phyloP scores from a whole-genome alignment of 2,329 filamentous ascomycete genomes.

The Aspergillus texensis region DNA sequence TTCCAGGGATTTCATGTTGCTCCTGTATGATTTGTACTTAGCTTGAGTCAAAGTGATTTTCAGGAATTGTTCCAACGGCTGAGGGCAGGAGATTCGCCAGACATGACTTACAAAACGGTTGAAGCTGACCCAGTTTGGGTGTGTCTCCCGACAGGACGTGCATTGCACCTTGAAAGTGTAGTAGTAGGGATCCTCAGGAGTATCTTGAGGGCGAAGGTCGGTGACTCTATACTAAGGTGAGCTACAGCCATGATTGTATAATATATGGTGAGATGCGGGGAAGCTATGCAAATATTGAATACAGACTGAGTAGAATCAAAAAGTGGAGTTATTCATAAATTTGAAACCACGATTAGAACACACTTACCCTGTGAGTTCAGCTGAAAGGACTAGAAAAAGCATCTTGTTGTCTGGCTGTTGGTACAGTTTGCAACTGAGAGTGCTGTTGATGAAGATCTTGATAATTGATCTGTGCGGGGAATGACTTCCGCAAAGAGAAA shows the following conservation, averaged over 20 bases:
- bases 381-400: slow-evolving; percentile 43
- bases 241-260: neutral
- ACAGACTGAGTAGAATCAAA: neutral
- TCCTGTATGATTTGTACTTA: slow-evolving; percentile 60
- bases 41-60: neutral
- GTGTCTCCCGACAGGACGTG: slow-evolving; percentile 91
- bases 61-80: neutral
- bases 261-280: slow-evolving; percentile 19
- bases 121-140: slow-evolving; percentile 82
- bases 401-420: slow-evolving; percentile 27
- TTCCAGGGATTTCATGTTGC: slow-evolving; percentile 85
- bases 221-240: slow-evolving; percentile 67
- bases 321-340: neutral
- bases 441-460: slow-evolving; percentile 5
- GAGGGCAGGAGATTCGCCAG: neutral
- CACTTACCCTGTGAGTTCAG: slow-evolving; percentile 42
- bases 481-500: neutral
- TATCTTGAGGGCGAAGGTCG: slow-evolving; percentile 82
- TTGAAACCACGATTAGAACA: neutral
- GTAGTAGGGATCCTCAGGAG: slow-evolving; percentile 80
- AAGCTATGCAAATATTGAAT: slow-evolving; percentile 4
- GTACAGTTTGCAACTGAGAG: neutral
- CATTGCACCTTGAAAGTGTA: slow-evolving; percentile 99
- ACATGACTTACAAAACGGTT: slow-evolving; percentile 76
- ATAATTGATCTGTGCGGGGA: slow-evolving; percentile 10